Conservation (phyloP, 495 filamentous ascomycete genomes). For the Thozetella sp. region DNA sequence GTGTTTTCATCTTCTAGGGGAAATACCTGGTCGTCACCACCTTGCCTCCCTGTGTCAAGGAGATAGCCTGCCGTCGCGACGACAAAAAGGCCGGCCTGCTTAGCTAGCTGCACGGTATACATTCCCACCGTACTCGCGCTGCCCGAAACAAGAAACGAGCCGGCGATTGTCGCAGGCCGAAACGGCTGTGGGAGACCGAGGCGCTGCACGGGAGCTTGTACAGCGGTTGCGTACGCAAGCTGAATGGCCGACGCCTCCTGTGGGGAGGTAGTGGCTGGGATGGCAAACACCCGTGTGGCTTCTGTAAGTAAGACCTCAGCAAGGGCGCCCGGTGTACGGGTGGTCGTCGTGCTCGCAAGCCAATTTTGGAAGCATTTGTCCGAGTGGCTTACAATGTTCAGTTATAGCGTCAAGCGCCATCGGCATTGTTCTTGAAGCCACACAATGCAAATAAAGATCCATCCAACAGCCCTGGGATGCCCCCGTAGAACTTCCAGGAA, state of each 20-base stretch:
- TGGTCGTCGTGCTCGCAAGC: constrained; percentile 7
- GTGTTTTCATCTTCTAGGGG: no score
- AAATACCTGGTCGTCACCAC: no score
- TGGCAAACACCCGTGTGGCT: constrained; percentile 32
- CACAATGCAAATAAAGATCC: no score
- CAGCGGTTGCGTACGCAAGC: constrained; percentile 55
- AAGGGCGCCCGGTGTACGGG: constrained; percentile 13
- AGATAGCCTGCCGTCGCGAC: constrained; percentile 51
- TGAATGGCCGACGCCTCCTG: constrained; percentile 52
- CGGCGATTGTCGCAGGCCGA: constrained; percentile 25
- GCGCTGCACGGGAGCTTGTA: constrained; percentile 47
- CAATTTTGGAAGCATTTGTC: no score
- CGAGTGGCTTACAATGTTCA: no score
- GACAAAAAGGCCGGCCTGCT: constrained; percentile 58
- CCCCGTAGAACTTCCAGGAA: no score
- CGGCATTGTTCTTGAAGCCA: no score
- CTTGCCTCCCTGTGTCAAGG: no score
- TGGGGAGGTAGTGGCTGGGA: constrained; percentile 50
- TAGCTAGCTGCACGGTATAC: constrained; percentile 62
- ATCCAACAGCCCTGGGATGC: no score
- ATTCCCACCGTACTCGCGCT: constrained; percentile 59
- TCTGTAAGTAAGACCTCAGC: constrained; percentile 40
- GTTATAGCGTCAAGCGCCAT: no score
- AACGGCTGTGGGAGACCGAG: constrained; percentile 39
- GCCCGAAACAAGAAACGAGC: constrained; percentile 57